Percentiles rank a stretch among this genome's conserved stretches.
These are phyloP conservation scores for Bruguiera parviflora DNA, from an alignment of 345 rosid species.

Conservation along the genomic window DNA sequence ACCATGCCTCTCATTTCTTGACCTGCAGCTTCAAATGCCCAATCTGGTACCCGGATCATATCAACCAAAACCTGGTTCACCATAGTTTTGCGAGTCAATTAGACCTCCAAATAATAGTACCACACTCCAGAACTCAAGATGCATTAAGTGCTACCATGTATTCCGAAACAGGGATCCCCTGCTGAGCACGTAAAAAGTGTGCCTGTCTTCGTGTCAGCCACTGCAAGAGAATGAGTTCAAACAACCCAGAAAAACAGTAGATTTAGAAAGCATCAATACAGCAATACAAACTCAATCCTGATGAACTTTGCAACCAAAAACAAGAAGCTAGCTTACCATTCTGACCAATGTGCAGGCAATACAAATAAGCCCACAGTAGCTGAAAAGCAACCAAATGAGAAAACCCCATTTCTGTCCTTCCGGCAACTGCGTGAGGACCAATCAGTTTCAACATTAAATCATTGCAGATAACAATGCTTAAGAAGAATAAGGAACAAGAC, in stretches of 20 bases:
- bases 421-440: constrained; percentile 56
- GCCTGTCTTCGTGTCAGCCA: constrained; percentile 90
- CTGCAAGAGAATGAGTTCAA: constrained; percentile 31
- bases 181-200: constrained; percentile 77
- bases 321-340: constrained; percentile 48
- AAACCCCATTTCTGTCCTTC: constrained; percentile 98
- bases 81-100: not conserved
- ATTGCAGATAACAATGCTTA: not conserved
- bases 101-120: not conserved
- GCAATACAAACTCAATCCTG: not conserved
- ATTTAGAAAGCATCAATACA: not conserved
- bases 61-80: constrained; percentile 75
- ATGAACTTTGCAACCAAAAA: not conserved
- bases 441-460: constrained; percentile 10
- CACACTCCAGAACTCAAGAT: not conserved
- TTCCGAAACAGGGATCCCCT: constrained; percentile 94
- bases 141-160: constrained; percentile 60
- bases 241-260: not conserved
- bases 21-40: constrained; percentile 99
- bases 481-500: not conserved
- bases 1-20: constrained; percentile 98
- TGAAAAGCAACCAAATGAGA: constrained; percentile 90
- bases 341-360: constrained; percentile 74
- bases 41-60: constrained; percentile 90
- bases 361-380: constrained; percentile 90